Percentiles rank a stretch among this genome's conserved stretches.
phyloP scores from a whole-genome alignment of 2,329 filamentous ascomycete species.

The Xylaria sp. region DNA sequence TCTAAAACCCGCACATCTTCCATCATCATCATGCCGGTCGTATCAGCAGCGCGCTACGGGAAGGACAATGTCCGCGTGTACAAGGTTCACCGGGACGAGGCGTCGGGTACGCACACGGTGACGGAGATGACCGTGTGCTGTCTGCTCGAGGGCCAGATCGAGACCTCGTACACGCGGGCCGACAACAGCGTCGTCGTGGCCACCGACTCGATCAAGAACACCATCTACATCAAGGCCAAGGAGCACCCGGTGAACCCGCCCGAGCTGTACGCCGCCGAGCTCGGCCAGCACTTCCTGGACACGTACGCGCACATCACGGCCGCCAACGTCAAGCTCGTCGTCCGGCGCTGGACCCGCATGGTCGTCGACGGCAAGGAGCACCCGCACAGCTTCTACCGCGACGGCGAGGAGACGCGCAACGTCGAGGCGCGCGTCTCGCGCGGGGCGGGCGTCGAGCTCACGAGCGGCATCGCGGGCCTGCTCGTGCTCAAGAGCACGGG shows the following conservation, averaged over 20 bases:
- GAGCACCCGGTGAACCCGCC: slow-evolving; percentile 89
- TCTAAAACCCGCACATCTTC: background rate
- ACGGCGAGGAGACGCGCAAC: slow-evolving; percentile 84
- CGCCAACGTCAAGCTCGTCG: slow-evolving; percentile 79
- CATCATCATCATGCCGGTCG: slow-evolving; percentile 51
- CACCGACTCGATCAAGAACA: slow-evolving; percentile 98
- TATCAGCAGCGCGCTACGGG: slow-evolving; percentile 74
- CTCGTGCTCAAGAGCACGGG: slow-evolving; percentile 95
- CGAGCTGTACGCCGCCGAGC: slow-evolving; percentile 83
- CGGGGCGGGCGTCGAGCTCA: slow-evolving; percentile 73
- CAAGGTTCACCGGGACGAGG: slow-evolving; percentile 84
- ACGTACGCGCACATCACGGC: slow-evolving; percentile 86
- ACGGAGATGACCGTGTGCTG: slow-evolving; percentile 95
- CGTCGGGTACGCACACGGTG: slow-evolving; percentile 79
- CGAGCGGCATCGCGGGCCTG: slow-evolving; percentile 77
- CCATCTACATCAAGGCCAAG: slow-evolving; percentile 92
- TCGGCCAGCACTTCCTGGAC: slow-evolving; percentile 86
- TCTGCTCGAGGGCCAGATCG: slow-evolving; percentile 90
- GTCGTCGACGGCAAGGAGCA: slow-evolving; percentile 84
- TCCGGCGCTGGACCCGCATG: slow-evolving; percentile 92
- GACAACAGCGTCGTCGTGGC: slow-evolving; percentile 96
- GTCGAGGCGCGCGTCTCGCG: slow-evolving; percentile 74
- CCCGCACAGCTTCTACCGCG: slow-evolving; percentile 91
- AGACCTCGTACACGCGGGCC: slow-evolving; percentile 83
- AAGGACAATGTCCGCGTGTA: slow-evolving; percentile 99